These are phyloP conservation scores for Backusella psychrophila DNA, from an alignment of 192 early-diverging fungal species.

Conservation along the genomic window DNA sequence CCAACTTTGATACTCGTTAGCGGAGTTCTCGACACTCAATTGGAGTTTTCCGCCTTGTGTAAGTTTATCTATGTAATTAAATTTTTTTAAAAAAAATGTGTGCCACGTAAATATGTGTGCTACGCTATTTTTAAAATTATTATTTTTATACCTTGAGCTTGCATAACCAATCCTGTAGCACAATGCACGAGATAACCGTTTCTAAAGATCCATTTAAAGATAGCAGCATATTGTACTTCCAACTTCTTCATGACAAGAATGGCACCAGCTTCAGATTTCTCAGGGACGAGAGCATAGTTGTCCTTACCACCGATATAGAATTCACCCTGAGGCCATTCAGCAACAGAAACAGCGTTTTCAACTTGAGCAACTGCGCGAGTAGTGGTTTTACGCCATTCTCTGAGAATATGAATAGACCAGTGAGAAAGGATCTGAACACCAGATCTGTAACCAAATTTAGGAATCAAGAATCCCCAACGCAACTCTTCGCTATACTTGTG, in stretches of 20 bases:
- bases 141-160: conserved; percentile 17
- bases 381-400: conserved; percentile 19
- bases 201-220: conserved; percentile 22
- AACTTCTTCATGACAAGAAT: conserved; percentile 7
- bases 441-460: conserved; percentile 13
- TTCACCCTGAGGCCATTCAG: conserved; percentile 22
- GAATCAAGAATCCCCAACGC: conserved; percentile 33
- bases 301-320: conserved; percentile 26
- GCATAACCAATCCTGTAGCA: conserved; percentile 26
- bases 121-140: background rate
- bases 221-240: background rate
- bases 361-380: background rate
- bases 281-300: conserved; percentile 7
- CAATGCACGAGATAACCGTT: conserved; percentile 25
- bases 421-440: conserved; percentile 17
- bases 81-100: background rate
- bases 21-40: conserved; percentile 1
- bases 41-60: conserved; percentile 15
- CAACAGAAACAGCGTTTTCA: background rate
- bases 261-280: conserved; percentile 15
- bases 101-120: background rate
- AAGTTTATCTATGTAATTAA: conserved; percentile 9
- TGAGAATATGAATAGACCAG: conserved; percentile 19
- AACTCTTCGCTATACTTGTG: conserved; percentile 13
- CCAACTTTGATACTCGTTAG: conserved; percentile 16